These are phyloP conservation scores for Huntiella savannae DNA, from an alignment of 2,329 filamentous ascomycete genomes.

Conservation along the genomic window DNA sequence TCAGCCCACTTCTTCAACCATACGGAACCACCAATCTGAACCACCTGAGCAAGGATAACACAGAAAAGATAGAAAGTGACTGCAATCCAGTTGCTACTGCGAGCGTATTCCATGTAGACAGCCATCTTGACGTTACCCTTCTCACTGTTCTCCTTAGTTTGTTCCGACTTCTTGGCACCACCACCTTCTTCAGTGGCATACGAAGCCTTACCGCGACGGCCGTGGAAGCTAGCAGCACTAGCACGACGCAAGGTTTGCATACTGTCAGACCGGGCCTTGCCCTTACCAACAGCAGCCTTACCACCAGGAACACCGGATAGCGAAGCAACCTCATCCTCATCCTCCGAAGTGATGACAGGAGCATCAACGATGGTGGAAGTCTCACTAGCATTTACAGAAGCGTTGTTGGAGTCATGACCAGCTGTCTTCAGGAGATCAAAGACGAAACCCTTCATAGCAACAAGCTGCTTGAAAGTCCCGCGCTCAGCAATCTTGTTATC, in stretches of 20 bases:
- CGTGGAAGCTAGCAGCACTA: conserved; percentile 76
- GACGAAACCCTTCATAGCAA: conserved; percentile 87
- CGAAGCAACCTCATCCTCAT: conserved; percentile 63
- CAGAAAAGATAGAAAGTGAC: conserved; percentile 63
- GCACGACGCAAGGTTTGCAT: conserved; percentile 70
- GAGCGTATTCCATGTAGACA: conserved; percentile 88
- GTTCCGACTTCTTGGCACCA: conserved; percentile 53
- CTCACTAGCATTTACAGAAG: conserved; percentile 27
- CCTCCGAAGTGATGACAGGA: conserved; percentile 29
- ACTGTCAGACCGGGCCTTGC: conserved; percentile 46
- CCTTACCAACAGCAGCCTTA: conserved; percentile 30
- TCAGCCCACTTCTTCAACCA: conserved; percentile 95
- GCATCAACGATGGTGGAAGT: conserved; percentile 37
- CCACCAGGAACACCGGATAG: conserved; percentile 39
- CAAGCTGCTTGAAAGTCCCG: conserved; percentile 75
- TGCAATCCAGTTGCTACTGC: conserved; percentile 74
- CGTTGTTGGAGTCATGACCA: conserved; percentile 33
- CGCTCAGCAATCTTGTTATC: conserved; percentile 71
- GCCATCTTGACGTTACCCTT: conserved; percentile 97
- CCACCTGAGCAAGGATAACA: conserved; percentile 62
- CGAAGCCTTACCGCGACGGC: conserved; percentile 61
- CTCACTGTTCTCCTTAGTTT: conserved; percentile 72
- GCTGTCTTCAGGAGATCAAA: conserved; percentile 65
- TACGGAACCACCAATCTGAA: conserved; percentile 64
- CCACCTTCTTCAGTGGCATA: conserved; percentile 61